Evolutionary conservation across 208 protist genomes (phyloP).

Genomic region (Willaertia magna): DNA sequence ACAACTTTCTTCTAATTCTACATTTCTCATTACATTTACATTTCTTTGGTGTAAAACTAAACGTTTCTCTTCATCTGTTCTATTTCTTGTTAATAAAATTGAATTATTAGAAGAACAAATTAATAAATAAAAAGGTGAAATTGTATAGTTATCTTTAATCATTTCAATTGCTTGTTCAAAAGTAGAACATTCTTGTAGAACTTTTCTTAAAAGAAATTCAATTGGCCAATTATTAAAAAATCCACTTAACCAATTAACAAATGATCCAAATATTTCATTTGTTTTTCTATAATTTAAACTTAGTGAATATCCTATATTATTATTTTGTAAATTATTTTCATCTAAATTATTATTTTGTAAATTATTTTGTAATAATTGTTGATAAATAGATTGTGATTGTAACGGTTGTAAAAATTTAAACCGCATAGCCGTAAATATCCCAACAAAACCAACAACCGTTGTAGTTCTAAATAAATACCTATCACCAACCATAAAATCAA

Average conservation of each 20-base stretch:
- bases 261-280: background rate
- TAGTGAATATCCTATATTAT: background rate
- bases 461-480: background rate
- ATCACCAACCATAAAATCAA: background rate
- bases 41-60: background rate
- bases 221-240: background rate
- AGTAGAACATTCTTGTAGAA: background rate
- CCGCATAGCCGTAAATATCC: background rate
- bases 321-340: too few relatives aligned
- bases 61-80: background rate
- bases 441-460: background rate
- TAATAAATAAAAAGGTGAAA: background rate
- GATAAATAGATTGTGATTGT: background rate
- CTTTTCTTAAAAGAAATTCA: background rate
- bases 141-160: background rate
- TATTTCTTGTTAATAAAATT: background rate
- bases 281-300: background rate
- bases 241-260: background rate
- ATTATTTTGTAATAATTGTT: background rate
- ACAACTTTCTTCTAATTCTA: background rate
- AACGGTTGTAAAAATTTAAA: background rate
- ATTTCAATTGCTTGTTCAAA: background rate
- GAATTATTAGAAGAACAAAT: background rate
- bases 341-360: too few relatives aligned
- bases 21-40: too few relatives aligned